A percentile compares a stretch with the other conserved stretches of the same genome.
Evolutionary conservation across 1,139 yeast species (phyloP).

Genomic region (Saccharomyces hybrid): DNA sequence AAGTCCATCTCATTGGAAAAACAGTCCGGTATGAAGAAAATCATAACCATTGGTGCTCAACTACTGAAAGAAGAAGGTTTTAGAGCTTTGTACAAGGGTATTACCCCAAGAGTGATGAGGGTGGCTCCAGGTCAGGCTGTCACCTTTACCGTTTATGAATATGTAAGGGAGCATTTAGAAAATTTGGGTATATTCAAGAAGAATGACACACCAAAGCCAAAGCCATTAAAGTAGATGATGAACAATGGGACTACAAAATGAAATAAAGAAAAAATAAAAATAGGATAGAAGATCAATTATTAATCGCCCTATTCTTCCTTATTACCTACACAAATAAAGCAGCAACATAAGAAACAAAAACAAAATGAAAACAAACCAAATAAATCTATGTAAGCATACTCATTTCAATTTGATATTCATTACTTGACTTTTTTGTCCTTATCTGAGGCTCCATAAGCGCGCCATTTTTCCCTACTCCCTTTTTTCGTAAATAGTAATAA

Average conservation of each 20-base stretch:
- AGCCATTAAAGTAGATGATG: constrained; percentile 7
- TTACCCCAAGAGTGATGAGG: constrained; percentile 97
- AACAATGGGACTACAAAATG: not conserved
- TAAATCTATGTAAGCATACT: not conserved
- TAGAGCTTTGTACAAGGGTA: constrained; percentile 87
- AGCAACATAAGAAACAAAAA: not conserved
- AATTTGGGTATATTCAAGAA: constrained; percentile 28
- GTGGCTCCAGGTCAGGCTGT: constrained; percentile 99
- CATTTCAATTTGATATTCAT: not conserved
- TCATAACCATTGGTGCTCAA: constrained; percentile 71
- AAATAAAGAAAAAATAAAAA: not conserved
- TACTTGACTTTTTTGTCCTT: not conserved
- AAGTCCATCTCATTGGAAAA: constrained; percentile 57
- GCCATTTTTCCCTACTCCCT: not conserved
- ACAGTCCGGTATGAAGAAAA: constrained; percentile 53
- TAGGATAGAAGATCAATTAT: not conserved
- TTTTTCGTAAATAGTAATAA: not conserved
- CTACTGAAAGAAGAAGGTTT: constrained; percentile 85
- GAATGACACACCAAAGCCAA: constrained; percentile 10
- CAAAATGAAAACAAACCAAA: not conserved
- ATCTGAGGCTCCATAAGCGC: not conserved
- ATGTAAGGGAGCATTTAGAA: constrained; percentile 64
- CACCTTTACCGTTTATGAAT: constrained; percentile 93
- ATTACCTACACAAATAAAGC: not conserved
- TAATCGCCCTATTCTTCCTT: not conserved